Conservation (phyloP, 495 filamentous ascomycete genomes). For the Cudoniella acicularis region DNA sequence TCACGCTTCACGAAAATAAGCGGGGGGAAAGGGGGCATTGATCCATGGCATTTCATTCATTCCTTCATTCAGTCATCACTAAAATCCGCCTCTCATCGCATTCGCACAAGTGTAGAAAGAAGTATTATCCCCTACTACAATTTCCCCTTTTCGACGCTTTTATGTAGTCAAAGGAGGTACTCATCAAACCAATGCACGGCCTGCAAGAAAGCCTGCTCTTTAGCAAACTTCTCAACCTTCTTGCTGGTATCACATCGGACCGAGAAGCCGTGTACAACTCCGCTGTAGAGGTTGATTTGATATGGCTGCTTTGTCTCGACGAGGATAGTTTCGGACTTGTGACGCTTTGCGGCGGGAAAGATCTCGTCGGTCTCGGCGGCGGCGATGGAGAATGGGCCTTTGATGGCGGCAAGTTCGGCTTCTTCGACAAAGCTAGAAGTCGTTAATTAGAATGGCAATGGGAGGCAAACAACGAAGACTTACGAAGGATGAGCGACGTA, state of each 20-base stretch:
- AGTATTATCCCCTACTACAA: no score
- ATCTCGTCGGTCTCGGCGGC: constrained; percentile 77
- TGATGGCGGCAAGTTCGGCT: constrained; percentile 69
- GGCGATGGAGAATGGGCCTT: constrained; percentile 69
- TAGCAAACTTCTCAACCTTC: constrained; percentile 64
- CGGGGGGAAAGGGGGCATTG: no score
- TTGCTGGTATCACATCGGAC: constrained; percentile 63
- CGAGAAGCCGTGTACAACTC: constrained; percentile 77
- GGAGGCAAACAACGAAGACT: background rate
- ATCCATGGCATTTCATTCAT: no score
- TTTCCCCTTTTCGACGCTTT: constrained; percentile 2
- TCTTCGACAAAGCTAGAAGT: constrained; percentile 58
- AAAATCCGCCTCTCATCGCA: no score
- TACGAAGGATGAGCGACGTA: constrained; percentile 69
- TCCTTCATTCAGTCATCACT: no score
- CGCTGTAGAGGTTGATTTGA: constrained; percentile 78
- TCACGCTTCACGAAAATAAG: no score
- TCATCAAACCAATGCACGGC: constrained; percentile 74
- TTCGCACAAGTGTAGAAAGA: no score
- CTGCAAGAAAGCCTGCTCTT: constrained; percentile 83
- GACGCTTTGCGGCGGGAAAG: constrained; percentile 72
- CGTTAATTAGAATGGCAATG: background rate
- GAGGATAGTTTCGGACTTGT: constrained; percentile 50
- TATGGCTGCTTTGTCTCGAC: constrained; percentile 62
- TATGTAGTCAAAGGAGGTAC: constrained; percentile 30